phyloP scores from a whole-genome alignment of 1,284 basidiomycete genomes.

The Paramarasmius palmivorus region DNA sequence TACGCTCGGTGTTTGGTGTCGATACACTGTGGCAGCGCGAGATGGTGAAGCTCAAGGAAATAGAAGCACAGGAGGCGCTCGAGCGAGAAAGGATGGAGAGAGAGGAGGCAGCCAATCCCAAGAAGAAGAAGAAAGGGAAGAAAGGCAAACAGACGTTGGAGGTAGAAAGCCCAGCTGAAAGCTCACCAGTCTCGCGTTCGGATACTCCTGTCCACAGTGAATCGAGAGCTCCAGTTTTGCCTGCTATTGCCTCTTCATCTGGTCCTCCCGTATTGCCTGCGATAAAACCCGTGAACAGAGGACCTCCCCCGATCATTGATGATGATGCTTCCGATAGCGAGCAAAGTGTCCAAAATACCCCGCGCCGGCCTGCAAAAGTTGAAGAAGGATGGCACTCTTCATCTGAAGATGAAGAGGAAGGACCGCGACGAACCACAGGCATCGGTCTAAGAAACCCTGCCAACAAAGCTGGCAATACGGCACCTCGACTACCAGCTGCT shows the following conservation, averaged over 20 bases:
- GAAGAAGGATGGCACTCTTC: conserved; percentile 53
- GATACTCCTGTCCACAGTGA: not conserved
- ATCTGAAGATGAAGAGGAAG: conserved; percentile 58
- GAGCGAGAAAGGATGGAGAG: conserved; percentile 43
- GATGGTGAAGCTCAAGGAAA: conserved; percentile 69
- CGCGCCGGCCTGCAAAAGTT: conserved; percentile 20
- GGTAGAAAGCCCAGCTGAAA: conserved; percentile 8
- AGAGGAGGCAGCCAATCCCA: conserved; percentile 41
- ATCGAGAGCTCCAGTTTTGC: conserved; percentile 8
- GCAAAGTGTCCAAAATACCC: conserved; percentile 41
- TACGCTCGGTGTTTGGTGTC: conserved; percentile 78
- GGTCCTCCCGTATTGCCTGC: conserved; percentile 57
- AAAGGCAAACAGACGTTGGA: conserved; percentile 43
- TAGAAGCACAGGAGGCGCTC: conserved; percentile 63
- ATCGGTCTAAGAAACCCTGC: conserved; percentile 51
- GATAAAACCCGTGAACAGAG: conserved; percentile 46
- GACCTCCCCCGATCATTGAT: conserved; percentile 43
- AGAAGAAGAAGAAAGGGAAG: conserved; percentile 44
- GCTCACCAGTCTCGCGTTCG: not conserved
- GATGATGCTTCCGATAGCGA: conserved; percentile 55
- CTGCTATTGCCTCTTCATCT: conserved; percentile 30
- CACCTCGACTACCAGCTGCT: conserved; percentile 24
- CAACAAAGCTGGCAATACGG: conserved; percentile 20
- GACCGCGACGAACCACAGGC: conserved; percentile 53
- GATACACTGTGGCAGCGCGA: conserved; percentile 83